These are phyloP conservation scores for Bruguiera parviflora DNA, from an alignment of 345 rosid genomes.

Conservation along the genomic window DNA sequence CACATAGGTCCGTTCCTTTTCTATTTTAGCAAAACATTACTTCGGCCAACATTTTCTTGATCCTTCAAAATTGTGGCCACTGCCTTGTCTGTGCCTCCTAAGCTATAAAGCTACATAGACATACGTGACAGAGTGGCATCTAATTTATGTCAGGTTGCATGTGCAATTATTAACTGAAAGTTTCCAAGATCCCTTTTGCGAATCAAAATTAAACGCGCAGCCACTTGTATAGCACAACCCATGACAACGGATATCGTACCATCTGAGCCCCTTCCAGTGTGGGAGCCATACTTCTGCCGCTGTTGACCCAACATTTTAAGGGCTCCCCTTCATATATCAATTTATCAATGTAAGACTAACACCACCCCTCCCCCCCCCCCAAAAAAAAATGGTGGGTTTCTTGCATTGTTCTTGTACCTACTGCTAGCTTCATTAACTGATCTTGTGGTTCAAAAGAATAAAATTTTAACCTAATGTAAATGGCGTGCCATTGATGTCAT, in stretches of 20 bases:
- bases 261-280: slow-evolving; percentile 5
- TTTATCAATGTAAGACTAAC: too few species aligned
- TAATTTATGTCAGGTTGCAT: slow-evolving; percentile 31
- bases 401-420: slow-evolving; percentile 1
- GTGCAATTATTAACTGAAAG: slow-evolving; percentile 35
- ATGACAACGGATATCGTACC: not conserved
- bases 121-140: slow-evolving; percentile 8
- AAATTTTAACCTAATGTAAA: too few species aligned
- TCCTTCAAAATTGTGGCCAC: not conserved
- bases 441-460: not conserved
- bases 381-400: too few species aligned
- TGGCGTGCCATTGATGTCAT: too few species aligned
- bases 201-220: not conserved
- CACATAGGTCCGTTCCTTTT: too few species aligned
- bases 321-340: too few species aligned
- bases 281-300: slow-evolving; percentile 14
- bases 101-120: not conserved
- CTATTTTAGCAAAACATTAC: too few species aligned
- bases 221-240: slow-evolving; percentile 9
- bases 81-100: not conserved
- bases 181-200: not conserved
- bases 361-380: too few species aligned
- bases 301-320: slow-evolving; percentile 5
- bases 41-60: not conserved
- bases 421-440: not conserved